A percentile compares a stretch with the other conserved stretches of the same genome.
phyloP scores from a whole-genome alignment of 169 alveolate species.

The Plasmodium ovale region DNA sequence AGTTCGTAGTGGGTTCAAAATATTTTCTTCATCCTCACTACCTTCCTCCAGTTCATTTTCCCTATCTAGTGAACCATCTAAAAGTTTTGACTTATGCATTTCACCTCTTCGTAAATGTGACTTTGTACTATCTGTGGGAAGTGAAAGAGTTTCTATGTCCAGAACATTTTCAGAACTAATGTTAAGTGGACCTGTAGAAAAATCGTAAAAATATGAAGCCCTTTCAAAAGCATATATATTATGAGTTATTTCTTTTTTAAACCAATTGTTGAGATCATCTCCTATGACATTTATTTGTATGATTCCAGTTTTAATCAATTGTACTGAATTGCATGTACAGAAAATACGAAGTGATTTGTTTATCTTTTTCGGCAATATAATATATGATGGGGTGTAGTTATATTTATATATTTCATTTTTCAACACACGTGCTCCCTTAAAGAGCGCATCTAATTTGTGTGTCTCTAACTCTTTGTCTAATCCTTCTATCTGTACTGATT shows the following conservation, averaged over 20 bases:
- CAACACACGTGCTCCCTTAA: constrained; percentile 34
- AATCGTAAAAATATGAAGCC: constrained; percentile 38
- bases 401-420: constrained; percentile 27
- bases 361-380: constrained; percentile 43
- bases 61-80: too few relatives aligned
- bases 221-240: constrained; percentile 28
- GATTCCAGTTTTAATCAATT: constrained; percentile 14
- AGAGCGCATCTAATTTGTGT: constrained; percentile 22
- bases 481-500: constrained; percentile 57
- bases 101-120: too few relatives aligned
- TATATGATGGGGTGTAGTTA: constrained; percentile 66
- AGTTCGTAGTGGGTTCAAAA: constrained; percentile 50
- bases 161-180: constrained; percentile 51
- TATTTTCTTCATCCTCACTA: constrained; percentile 12
- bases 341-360: constrained; percentile 39
- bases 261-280: constrained; percentile 54
- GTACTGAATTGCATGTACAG: constrained; percentile 51
- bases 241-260: constrained; percentile 46
- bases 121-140: not conserved
- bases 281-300: constrained; percentile 60
- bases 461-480: constrained; percentile 42
- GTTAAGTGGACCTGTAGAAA: constrained; percentile 40
- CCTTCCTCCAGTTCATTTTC: not conserved
- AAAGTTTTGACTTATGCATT: too few relatives aligned
- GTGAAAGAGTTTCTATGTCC: not conserved